Conservation (phyloP, 768 basidiomycete genomes). For the Kwoniella heveanensis region DNA sequence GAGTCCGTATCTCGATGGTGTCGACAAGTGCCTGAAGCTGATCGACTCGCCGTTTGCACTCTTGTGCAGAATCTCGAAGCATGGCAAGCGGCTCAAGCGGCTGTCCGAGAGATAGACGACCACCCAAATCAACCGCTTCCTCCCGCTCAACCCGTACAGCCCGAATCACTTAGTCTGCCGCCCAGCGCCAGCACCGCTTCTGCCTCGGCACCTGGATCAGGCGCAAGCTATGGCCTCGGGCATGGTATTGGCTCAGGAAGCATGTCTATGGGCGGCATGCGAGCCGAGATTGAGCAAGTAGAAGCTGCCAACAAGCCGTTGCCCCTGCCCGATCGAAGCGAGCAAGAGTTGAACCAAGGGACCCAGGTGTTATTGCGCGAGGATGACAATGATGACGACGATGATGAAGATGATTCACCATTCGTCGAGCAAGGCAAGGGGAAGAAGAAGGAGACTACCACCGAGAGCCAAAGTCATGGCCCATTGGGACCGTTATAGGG, state of each 20-base stretch:
- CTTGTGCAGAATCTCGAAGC: conserved; percentile 80
- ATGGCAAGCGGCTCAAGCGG: conserved; percentile 94
- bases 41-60: neutral
- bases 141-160: conserved; percentile 25
- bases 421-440: neutral
- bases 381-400: neutral
- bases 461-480: neutral
- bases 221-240: neutral
- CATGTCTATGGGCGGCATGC: conserved; percentile 21
- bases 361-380: neutral
- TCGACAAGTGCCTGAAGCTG: neutral
- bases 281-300: conserved; percentile 43
- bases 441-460: neutral
- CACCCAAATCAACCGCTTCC: conserved; percentile 71
- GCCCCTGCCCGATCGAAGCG: conserved; percentile 39
- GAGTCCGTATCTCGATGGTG: conserved; percentile 37
- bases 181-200: neutral
- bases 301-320: conserved; percentile 49
- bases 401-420: neutral
- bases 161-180: conserved; percentile 11
- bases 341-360: neutral
- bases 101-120: conserved; percentile 84
- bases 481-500: neutral
- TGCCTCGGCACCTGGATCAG: neutral
- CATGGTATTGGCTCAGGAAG: neutral